These are phyloP conservation scores for Arthroderma sp. DNA, from an alignment of 2,329 filamentous ascomycete genomes.

Conservation along the genomic window DNA sequence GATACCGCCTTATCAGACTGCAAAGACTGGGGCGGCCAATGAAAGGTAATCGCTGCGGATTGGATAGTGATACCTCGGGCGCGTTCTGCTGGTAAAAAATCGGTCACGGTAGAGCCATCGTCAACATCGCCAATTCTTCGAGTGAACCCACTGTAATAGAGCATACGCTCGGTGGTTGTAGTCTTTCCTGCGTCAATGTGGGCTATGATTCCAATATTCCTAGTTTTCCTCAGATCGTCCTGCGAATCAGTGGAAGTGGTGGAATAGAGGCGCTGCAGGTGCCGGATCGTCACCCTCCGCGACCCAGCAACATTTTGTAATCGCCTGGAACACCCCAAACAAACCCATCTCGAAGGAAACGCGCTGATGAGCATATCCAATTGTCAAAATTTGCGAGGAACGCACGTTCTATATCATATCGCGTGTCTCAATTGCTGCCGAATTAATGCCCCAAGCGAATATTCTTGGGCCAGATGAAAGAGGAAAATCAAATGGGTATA, in stretches of 20 bases:
- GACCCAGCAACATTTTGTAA: too few relatives aligned
- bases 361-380: neutral
- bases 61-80: conserved; percentile 94
- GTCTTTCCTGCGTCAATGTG: conserved; percentile 99
- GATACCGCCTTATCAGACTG: conserved; percentile 10
- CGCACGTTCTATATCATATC: too few relatives aligned
- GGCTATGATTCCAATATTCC: conserved; percentile 97
- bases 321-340: conserved; percentile 6
- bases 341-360: conserved; percentile 8
- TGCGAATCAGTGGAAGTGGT: conserved; percentile 2
- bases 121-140: conserved; percentile 87
- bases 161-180: conserved; percentile 96
- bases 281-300: too few relatives aligned
- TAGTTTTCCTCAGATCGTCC: conserved; percentile 46
- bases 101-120: conserved; percentile 90
- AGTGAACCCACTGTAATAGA: conserved; percentile 88
- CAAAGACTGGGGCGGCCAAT: conserved; percentile 56
- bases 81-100: conserved; percentile 87
- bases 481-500: too few relatives aligned
- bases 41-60: conserved; percentile 88
- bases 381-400: too few relatives aligned
- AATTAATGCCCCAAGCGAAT: too few relatives aligned
- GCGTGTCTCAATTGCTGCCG: too few relatives aligned
- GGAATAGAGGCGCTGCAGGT: too few relatives aligned
- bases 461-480: too few relatives aligned